Conservation (phyloP, 139 green algal genomes). For the Zygnema cylindricum region DNA sequence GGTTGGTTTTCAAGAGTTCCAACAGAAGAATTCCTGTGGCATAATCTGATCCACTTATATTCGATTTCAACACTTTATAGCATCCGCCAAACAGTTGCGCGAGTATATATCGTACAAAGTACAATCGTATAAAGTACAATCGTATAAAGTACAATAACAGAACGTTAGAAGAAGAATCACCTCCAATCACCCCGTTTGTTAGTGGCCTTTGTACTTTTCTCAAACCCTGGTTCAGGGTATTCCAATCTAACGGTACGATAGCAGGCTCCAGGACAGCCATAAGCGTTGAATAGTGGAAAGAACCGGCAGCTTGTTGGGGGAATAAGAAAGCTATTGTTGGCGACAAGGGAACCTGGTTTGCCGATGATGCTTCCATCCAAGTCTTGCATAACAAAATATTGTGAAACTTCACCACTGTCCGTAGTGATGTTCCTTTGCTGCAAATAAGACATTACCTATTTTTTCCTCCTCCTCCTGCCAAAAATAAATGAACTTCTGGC, state of each 20-base stretch:
- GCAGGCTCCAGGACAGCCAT: background rate
- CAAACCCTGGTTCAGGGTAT: background rate
- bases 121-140: no score
- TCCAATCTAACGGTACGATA: background rate
- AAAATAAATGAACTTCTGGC: no score
- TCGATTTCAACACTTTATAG: no score
- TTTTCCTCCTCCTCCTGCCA: no score
- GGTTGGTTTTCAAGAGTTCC: no score
- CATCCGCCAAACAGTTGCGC: no score
- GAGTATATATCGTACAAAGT: no score
- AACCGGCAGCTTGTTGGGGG: background rate
- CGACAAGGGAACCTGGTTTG: background rate
- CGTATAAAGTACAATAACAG: no score
- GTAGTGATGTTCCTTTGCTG: background rate
- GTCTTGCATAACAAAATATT: background rate
- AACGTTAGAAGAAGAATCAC: no score
- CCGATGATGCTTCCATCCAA: background rate
- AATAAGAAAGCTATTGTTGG: background rate
- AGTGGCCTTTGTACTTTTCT: background rate
- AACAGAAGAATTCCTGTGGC: no score
- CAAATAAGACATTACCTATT: no score
- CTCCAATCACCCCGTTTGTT: background rate
- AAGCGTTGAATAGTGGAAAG: background rate
- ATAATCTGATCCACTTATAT: no score
- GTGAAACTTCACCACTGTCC: background rate